These are phyloP conservation scores for Penicillium sp. DNA, from an alignment of 2,329 filamentous ascomycete genomes.

Conservation along the genomic window DNA sequence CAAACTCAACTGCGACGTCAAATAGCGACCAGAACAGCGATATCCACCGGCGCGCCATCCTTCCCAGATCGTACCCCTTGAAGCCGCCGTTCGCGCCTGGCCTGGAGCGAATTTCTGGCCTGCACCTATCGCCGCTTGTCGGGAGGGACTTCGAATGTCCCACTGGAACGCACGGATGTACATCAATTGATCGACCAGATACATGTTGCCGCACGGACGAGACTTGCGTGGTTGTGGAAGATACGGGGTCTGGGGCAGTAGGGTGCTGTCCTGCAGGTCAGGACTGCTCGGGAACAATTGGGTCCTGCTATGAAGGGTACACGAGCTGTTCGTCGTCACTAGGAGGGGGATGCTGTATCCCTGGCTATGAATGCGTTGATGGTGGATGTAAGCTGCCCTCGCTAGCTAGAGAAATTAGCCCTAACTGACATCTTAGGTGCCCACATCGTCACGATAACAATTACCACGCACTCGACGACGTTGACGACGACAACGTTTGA, in stretches of 20 bases:
- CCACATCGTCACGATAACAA: slow-evolving; percentile 40
- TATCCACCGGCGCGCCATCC: slow-evolving; percentile 12
- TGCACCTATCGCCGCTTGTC: slow-evolving; percentile 20
- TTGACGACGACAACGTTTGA: slow-evolving; percentile 38
- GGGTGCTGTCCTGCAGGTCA: slow-evolving; percentile 64
- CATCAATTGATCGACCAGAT: slow-evolving; percentile 59
- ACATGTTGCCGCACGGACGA: slow-evolving; percentile 62
- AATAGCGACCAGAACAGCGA: neutral
- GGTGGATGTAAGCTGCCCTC: slow-evolving; percentile 56
- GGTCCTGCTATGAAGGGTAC: slow-evolving; percentile 58
- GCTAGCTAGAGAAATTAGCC: neutral
- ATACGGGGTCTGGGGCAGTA: slow-evolving; percentile 60
- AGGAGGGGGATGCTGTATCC: slow-evolving; percentile 67
- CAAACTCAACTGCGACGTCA: slow-evolving; percentile 1
- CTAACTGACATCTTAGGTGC: slow-evolving; percentile 31
- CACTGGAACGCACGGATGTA: slow-evolving; percentile 58
- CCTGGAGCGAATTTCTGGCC: slow-evolving; percentile 5
- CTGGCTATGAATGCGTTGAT: slow-evolving; percentile 62
- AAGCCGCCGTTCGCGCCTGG: slow-evolving; percentile 14
- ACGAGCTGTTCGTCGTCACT: slow-evolving; percentile 58
- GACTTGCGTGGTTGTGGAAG: slow-evolving; percentile 58
- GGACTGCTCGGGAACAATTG: slow-evolving; percentile 58
- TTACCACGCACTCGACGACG: slow-evolving; percentile 40
- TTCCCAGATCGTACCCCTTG: slow-evolving; percentile 23
- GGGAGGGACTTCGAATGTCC: slow-evolving; percentile 62